Base-by-base conservation (phyloP, 2,329 filamentous ascomycete species). In the Colletotrichum paranaense region DNA sequence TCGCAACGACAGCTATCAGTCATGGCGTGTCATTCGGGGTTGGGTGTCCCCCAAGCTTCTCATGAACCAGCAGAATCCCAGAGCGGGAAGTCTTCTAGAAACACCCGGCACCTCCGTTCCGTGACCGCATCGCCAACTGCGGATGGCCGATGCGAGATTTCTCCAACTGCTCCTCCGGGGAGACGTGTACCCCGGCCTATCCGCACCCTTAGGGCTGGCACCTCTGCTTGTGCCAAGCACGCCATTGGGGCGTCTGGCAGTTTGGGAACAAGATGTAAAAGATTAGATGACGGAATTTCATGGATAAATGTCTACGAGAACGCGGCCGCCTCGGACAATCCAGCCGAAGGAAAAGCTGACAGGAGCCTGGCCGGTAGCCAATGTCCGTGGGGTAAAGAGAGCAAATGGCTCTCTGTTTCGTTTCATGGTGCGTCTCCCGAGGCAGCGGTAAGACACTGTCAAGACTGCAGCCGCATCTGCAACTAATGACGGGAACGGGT, bases 91-190 rank as follows among this genome's bases (percentile, higher is more conserved):
- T 35, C 26, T 73, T 73, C 60, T 53, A 53, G 60, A 73, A 73
- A 49, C 26, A 3, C n/a, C 35, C 28, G 11, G 26, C 7, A 49
- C 59, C 12, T 62, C 42, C 22, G 32, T 8, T 38, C 26, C 26
- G 46, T 28, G 5, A 12, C 26, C 22, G 12, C 7, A 8, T 4
- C 11, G 14, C 55, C 67, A 12, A 70, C 28, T 62, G 38, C n/a
- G 67, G 46, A 53, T 7, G 24, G 35, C 56, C 71, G 67, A 73
- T 73, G 71, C 71, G 71, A 57, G 22, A 35, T 8, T 56, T 71
- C 71, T 56, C 55, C 71, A 73, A 14, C 56, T 19, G 71, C 56
- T 73, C 49, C 60, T 73, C 67, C 71, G 67, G 67, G 38, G 26
- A 32, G 24, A 30, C 26, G 16, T n/a, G 30, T 24, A 46, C 9